These are phyloP conservation scores for Croton laevigatus DNA, from an alignment of 441 rosid genomes.

Conservation along the genomic window DNA sequence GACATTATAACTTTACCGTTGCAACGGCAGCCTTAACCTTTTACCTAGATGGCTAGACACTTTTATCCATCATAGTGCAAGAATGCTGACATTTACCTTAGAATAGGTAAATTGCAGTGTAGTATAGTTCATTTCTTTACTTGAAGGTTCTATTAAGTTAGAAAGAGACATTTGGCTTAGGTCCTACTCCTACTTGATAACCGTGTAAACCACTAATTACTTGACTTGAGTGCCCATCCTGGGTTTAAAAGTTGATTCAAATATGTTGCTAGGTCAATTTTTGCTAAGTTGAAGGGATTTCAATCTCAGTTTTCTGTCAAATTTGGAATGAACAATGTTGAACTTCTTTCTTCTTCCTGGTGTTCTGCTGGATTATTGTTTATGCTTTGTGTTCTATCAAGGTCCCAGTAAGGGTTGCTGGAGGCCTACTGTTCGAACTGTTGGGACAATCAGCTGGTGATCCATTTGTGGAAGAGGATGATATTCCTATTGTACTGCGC, in stretches of 20 bases:
- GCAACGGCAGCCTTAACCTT: not conserved
- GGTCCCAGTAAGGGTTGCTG: constrained; percentile 98
- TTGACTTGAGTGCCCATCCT: not conserved
- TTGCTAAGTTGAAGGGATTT: not conserved
- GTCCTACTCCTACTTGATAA: not conserved
- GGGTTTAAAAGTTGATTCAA: not conserved
- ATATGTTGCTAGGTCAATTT: not conserved
- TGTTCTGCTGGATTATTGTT: constrained; percentile 16
- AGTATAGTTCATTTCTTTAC: not conserved
- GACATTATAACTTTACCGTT: not conserved
- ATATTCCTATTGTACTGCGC: constrained; percentile 82
- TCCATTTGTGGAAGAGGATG: constrained; percentile 84
- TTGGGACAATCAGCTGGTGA: constrained; percentile 98
- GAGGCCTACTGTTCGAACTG: constrained; percentile 94
- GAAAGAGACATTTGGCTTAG: not conserved
- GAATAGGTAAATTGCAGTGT: not conserved
- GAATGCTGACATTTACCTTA: not conserved
- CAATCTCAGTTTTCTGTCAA: not conserved
- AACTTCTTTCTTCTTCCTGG: constrained; percentile 8
- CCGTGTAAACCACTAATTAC: not conserved
- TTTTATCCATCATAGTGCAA: not conserved
- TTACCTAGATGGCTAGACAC: not conserved
- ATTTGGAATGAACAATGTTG: constrained; percentile 5
- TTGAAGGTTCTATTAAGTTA: not conserved
- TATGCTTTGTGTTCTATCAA: constrained; percentile 23